A percentile compares a stretch with the other conserved stretches of the same genome.
These are phyloP conservation scores for Gossypium anomalum DNA, from an alignment of 345 rosid genomes.

Conservation along the genomic window DNA sequence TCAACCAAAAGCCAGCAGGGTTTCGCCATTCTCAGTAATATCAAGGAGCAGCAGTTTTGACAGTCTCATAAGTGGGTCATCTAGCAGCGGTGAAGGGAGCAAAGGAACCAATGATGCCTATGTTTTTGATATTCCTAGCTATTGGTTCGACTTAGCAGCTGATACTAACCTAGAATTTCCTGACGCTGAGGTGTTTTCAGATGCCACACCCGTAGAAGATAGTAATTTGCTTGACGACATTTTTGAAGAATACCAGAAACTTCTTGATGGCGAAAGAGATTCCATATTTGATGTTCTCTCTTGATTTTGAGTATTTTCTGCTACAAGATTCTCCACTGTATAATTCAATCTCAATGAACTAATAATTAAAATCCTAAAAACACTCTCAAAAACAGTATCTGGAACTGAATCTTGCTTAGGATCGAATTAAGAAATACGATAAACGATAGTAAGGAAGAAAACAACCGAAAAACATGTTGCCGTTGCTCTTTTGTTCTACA, in stretches of 20 bases:
- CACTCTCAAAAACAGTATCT: no score
- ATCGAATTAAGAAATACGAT: no score
- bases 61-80: background rate
- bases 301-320: background rate
- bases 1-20: conserved; percentile 30
- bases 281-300: background rate
- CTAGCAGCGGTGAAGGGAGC: conserved; percentile 1
- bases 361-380: no score
- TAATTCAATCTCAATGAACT: no score
- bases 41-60: background rate
- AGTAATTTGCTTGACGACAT: background rate
- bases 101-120: background rate
- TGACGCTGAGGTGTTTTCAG: background rate
- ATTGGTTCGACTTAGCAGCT: background rate
- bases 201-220: background rate
- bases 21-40: conserved; percentile 11
- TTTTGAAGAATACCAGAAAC: background rate
- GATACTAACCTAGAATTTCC: background rate
- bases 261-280: background rate
- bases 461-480: no score
- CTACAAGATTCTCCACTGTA: background rate
- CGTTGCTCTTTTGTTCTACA: no score
- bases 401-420: no score
- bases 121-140: background rate
- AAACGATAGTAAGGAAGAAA: no score